Evolutionary conservation across 345 rosid genomes (phyloP), one percentile per base, ranked within the genome.

Genomic region (Citrus mangshanensis): DNA sequence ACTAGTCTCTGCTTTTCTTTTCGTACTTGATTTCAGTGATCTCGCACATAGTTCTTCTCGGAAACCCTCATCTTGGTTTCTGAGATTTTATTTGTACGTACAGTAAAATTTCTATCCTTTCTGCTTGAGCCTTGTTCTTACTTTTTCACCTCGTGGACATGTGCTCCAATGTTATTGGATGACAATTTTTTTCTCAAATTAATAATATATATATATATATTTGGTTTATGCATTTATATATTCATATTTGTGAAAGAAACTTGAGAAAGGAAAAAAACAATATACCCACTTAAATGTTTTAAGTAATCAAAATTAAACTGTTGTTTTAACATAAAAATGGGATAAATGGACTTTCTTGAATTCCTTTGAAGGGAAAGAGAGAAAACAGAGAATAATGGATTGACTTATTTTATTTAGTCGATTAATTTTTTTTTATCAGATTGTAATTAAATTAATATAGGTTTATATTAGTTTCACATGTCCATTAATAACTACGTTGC

Each of bases 91-190:
- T 83, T 66, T 70, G 81, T 88, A 87, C 89, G 80, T 68, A 86
- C 40, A 86, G 69, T 74, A 71, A 82, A 81, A 64, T 5, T 14
- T 1, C 2, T 58, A 78, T 74, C 79, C 78, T 63, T n/a, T 68
- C 78, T 78, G 84, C 79, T 78, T 61, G 79, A 78, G 79, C 79
- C 82, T 40, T 75, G 73, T 70, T 38, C 73, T 68, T 14, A 21
- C 54, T 4, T 40, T 60, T 24, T 28, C 46, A 24, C 35, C 28
- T 42, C 22, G 42, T 86, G 90, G 86, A 72, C 86, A 66, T 72
- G 86, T 3, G 87, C 90, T 85, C 86, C 90, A 85, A 88, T 88
- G 87, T 80, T 70, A 81, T 51, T 81, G 90, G 90, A 82, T 82
- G 38, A 84, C 89, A 88, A 0, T 71, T 51, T 7, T 18, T 51